Evolutionary conservation across 176 grass and related monocot species (phyloP).

Genomic region (Chloris gayana): DNA sequence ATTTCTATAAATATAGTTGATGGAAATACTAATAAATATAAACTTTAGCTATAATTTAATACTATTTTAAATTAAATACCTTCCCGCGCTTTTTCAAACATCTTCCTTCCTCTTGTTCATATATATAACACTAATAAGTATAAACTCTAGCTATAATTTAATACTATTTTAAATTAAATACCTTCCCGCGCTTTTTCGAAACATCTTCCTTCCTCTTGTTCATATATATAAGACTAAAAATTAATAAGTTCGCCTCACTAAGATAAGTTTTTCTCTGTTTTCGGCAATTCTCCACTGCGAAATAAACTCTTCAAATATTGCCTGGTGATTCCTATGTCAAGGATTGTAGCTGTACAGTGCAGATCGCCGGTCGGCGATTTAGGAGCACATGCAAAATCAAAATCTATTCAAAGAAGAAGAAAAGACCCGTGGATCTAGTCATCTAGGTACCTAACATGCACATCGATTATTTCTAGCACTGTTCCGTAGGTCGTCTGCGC

Average conservation of each 20-base stretch:
- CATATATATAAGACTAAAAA: neutral
- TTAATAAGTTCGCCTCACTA: neutral
- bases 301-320: no score
- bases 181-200: slow-evolving; percentile 17
- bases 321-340: no score
- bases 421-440: neutral
- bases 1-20: no score
- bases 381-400: neutral
- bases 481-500: slow-evolving; percentile 8
- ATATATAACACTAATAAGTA: no score
- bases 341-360: neutral
- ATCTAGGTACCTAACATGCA: neutral
- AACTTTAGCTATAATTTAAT: no score
- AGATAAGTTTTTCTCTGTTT: neutral
- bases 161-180: no score
- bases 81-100: slow-evolving; percentile 16
- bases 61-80: no score
- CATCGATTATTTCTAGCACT: neutral
- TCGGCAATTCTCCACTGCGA: neutral
- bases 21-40: no score
- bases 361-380: neutral
- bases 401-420: neutral
- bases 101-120: no score
- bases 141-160: no score
- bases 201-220: no score